Evolutionary conservation across 2,329 filamentous ascomycete genomes (phyloP), one percentile per base, ranked within the genome.

Genomic region (Cytospora paraplurivora): DNA sequence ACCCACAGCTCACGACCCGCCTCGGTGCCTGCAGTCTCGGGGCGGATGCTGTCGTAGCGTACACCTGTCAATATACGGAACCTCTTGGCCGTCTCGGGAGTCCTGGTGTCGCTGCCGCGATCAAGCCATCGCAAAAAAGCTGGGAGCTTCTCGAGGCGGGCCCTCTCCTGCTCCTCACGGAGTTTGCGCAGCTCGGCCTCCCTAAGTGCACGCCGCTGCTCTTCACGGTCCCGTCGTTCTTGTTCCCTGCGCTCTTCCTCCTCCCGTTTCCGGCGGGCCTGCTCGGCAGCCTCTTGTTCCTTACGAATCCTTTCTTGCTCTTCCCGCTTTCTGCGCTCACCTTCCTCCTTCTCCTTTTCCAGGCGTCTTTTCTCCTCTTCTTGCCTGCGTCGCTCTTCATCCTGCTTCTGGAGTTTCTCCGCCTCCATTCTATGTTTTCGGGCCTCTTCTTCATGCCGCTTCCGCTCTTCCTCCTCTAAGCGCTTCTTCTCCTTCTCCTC

Each of bases 1-100:
- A 89, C 74, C 86, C 87, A 89, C 68, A 86, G 85, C 68, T 88
- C 86, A 56, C 85, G 81, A n/a, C 85, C 86, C 54, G 81, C 81
- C 1, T 79, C 68, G 12, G 81, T 83, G 8, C 82, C 81, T 7
- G 81, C 84, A 15, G 81, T 76, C 35, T 79, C 78, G 4, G 81
- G 79, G 15, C 79, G 79, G 62, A 89, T 86, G 4, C 85, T 88
- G 72, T 89, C 86, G 70, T 85, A 88, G 27, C 87, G 83, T 55
- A 87, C 84, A 17, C 86, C 86, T 68, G 85, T 81, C 66, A 88
- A 82, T 54, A 75, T 77, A 66, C 78, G 78, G 71, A 89, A 88
- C 51, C 81, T 81, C 58, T 80, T 76, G 5, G 85, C 84, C 56
- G 85, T 71, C 21, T 78, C 76, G 7, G 78, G 71, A 7, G 75